Base-by-base conservation (phyloP, 148 eudicot species). In the Chenopodium suecicum region DNA sequence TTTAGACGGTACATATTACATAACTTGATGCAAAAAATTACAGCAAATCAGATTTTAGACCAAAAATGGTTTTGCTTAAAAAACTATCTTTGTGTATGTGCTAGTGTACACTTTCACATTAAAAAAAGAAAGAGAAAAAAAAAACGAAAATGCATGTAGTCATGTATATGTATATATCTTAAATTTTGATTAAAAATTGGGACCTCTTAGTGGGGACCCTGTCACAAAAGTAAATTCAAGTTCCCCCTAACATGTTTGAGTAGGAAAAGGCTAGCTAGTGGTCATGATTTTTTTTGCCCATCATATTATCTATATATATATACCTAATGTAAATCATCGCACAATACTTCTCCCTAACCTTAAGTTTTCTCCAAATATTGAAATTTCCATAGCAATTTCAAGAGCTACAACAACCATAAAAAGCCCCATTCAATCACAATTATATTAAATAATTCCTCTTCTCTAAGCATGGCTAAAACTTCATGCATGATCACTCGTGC, bases 271-370 rank as follows among this genome's bases (percentile, higher is more conserved):
- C 6, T 14, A 56, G 62, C 54, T 70, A 77, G 44, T 63, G 31
- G 80, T 48, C 12, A 2, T 6, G 37, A 65, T 17, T 44, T 9
- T 62, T 70, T 54, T 44, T 25, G 70, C 12, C 44, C 68, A 16
- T 58, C 48, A 25, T 14, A 74, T 64, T 84, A 41, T 41, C 44
- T 41, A 80, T 84, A 84, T 75, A 84, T 47, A 70, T 52, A n/a
- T n/a, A n/a, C n/a, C 86, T 70, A 25, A 8, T n/a, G 48, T 81
- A 47, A 12, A 62, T 84, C 80, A 84, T 79, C 78, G 76, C 14
- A 46, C 29, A 60, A 8, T 8, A 70, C 66, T 72, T 22, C 50
- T 62, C 29, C 72, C 25, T 58, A 69, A 74, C 44, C 54, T 76
- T n/a, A 29, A 64, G 8, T 12, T 8, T 31, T 60, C 44, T 47